These are phyloP conservation scores for Yamadazyma akitaensis DNA, from an alignment of 805 yeast species.

Conservation along the genomic window DNA sequence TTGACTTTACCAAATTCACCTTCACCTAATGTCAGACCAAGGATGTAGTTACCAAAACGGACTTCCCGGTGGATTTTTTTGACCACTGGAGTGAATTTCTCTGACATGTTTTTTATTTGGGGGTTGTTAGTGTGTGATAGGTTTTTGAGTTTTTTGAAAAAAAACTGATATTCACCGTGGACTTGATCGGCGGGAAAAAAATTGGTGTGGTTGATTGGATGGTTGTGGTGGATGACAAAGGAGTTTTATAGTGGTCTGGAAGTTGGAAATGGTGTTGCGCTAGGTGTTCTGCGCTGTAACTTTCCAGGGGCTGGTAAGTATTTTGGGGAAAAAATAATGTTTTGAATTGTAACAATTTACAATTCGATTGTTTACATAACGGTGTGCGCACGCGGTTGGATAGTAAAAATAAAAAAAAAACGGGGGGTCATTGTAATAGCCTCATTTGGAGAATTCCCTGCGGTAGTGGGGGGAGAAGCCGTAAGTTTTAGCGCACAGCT, in stretches of 20 bases:
- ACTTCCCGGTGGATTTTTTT: conserved; percentile 46
- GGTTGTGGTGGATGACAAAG: neutral
- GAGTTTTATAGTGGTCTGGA: too few relatives aligned
- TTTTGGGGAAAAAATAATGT: neutral
- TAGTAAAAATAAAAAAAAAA: neutral
- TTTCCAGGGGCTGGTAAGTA: neutral
- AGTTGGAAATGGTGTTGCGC: too few relatives aligned
- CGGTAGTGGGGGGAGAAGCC: neutral
- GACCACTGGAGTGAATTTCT: conserved; percentile 9
- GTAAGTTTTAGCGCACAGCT: neutral
- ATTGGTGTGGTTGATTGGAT: neutral
- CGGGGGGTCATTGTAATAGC: neutral
- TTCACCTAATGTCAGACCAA: conserved; percentile 94
- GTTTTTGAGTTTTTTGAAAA: too few relatives aligned
- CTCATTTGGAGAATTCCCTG: neutral
- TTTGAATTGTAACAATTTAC: conserved; percentile 6
- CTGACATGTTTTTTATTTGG: neutral
- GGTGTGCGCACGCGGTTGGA: conserved; percentile 5
- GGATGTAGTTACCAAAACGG: conserved; percentile 83
- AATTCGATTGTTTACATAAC: conserved; percentile 5
- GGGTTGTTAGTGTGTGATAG: neutral
- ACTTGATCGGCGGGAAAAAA: too few relatives aligned
- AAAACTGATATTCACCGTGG: neutral
- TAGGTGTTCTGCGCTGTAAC: neutral
- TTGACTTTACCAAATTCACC: conserved; percentile 99